Evolutionary conservation across 306 rosid species (phyloP).

Genomic region (Pterocarpus santalinus): DNA sequence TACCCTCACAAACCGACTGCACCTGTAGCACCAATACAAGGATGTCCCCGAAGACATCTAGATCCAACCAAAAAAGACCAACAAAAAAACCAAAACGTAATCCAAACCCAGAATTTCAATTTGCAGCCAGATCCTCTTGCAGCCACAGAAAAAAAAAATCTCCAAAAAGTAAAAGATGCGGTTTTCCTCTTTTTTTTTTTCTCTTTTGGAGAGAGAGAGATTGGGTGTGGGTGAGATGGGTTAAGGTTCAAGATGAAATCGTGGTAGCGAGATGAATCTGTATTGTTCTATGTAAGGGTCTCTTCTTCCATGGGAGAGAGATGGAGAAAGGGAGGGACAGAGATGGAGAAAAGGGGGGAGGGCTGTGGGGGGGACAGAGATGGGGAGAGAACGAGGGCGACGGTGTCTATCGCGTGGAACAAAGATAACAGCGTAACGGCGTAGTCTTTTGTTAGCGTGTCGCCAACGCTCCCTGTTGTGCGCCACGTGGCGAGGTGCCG

Average conservation of each 20-base stretch:
- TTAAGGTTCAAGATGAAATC: neutral
- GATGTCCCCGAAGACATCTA: conserved; percentile 57
- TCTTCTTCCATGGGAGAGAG: conserved; percentile 20
- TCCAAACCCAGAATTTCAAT: conserved; percentile 32
- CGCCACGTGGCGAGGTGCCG: conserved; percentile 43
- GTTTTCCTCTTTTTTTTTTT: too few species aligned
- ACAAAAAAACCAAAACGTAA: neutral
- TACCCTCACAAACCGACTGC: conserved; percentile 72
- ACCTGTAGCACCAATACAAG: conserved; percentile 83
- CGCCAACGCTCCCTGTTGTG: conserved; percentile 30
- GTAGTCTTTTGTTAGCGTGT: conserved; percentile 60
- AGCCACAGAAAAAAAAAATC: neutral
- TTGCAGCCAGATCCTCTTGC: neutral
- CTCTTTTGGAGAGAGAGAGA: neutral
- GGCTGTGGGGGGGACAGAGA: neutral
- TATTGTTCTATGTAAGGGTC: neutral
- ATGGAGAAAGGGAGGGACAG: neutral
- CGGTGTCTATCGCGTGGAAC: conserved; percentile 32
- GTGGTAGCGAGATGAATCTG: neutral
- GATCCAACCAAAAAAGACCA: conserved; percentile 31
- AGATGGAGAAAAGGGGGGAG: too few species aligned
- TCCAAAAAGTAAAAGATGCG: neutral
- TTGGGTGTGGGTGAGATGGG: neutral
- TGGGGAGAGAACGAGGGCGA: conserved; percentile 14
- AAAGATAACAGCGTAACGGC: conserved; percentile 62